A percentile compares a stretch with the other conserved stretches of the same genome.
Evolutionary conservation across 2,329 filamentous ascomycete species (phyloP).

Genomic region (Fusarium protoensiforme): DNA sequence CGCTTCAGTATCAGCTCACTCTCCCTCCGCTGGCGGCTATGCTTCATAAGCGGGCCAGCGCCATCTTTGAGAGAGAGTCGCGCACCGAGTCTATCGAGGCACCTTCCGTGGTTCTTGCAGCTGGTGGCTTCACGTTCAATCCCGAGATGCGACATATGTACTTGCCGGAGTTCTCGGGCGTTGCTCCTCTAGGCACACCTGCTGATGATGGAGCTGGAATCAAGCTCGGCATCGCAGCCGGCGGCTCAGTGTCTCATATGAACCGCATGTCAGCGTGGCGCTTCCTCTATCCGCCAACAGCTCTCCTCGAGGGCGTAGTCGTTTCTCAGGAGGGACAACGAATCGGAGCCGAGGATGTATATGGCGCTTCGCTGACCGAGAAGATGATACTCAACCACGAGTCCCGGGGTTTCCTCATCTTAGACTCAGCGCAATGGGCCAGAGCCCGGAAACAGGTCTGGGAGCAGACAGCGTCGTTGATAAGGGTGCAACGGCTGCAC

Average conservation of each 20-base stretch:
- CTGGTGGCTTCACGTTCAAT: background rate
- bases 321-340: background rate
- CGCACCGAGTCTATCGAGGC: background rate
- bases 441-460: conserved; percentile 78
- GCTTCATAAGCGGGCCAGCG: background rate
- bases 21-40: background rate
- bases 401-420: background rate
- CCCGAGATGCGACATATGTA: background rate
- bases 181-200: background rate
- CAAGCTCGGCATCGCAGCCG: background rate
- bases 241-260: background rate
- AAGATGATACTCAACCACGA: background rate
- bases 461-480: conserved; percentile 46
- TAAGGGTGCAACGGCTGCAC: background rate
- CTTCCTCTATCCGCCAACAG: background rate
- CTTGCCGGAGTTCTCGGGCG: background rate
- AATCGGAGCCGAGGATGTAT: background rate
- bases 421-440: background rate
- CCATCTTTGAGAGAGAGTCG: background rate
- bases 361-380: background rate
- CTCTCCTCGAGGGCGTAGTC: background rate
- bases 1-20: background rate
- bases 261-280: background rate
- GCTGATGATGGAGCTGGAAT: background rate
- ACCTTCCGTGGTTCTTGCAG: background rate